Conservation (phyloP, 2,329 filamentous ascomycete genomes). For the Thielaviopsis populi region DNA sequence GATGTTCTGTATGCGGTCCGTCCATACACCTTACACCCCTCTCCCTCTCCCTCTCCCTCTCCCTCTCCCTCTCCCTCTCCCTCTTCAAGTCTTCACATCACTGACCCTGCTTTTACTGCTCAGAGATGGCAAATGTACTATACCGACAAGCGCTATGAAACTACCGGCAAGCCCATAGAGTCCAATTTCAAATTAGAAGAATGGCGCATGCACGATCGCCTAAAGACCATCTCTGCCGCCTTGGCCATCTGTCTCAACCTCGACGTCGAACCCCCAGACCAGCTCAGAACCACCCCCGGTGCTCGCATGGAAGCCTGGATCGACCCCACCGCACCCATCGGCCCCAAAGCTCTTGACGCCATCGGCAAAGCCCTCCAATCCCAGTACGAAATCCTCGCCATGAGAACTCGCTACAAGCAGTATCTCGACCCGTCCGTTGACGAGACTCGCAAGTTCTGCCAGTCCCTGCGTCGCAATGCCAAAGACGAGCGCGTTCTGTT, state of each 20-base stretch:
- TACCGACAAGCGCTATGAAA: conserved; percentile 94
- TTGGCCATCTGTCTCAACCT: conserved; percentile 93
- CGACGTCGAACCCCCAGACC: conserved; percentile 91
- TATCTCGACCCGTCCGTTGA: conserved; percentile 93
- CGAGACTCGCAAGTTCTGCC: conserved; percentile 92
- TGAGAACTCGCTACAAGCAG: conserved; percentile 94
- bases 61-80: conserved; percentile 1
- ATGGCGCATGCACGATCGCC: conserved; percentile 90
- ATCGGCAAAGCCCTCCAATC: conserved; percentile 93
- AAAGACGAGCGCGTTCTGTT: conserved; percentile 95
- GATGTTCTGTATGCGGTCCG: too few relatives aligned
- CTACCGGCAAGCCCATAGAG: conserved; percentile 70
- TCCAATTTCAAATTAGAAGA: conserved; percentile 58
- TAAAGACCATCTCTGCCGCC: conserved; percentile 93
- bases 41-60: too few relatives aligned
- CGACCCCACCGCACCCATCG: conserved; percentile 67
- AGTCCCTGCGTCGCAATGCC: conserved; percentile 75
- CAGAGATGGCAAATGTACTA: conserved; percentile 99
- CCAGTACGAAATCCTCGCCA: conserved; percentile 89
- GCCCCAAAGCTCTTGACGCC: conserved; percentile 75
- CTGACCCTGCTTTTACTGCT: conserved; percentile 8
- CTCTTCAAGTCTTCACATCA: background rate
- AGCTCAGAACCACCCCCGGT: conserved; percentile 85
- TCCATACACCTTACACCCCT: too few relatives aligned
- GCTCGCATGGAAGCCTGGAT: conserved; percentile 95